These are phyloP conservation scores for Aspergillus aculeatinus DNA, from an alignment of 2,329 filamentous ascomycete genomes.

Conservation along the genomic window DNA sequence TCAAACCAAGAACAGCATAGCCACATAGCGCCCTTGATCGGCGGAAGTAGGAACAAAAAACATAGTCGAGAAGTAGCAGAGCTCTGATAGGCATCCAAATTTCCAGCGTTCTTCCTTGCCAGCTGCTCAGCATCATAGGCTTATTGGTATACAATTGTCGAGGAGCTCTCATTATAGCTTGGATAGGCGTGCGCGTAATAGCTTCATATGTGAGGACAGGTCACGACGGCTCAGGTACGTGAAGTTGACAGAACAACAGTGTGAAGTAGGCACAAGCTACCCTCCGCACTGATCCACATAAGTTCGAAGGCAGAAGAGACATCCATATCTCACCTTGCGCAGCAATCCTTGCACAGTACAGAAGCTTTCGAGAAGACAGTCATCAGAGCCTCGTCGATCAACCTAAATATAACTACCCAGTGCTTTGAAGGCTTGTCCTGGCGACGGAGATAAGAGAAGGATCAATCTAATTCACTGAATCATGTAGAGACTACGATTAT, in stretches of 20 bases:
- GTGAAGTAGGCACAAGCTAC: too few relatives aligned
- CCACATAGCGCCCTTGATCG: neutral
- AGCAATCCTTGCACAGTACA: neutral
- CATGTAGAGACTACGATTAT: too few relatives aligned
- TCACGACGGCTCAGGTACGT: neutral
- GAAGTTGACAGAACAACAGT: too few relatives aligned
- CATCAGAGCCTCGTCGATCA: neutral
- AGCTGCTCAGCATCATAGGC: neutral
- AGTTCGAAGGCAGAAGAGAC: too few relatives aligned
- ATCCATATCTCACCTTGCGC: neutral
- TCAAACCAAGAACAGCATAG: neutral
- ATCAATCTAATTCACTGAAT: neutral
- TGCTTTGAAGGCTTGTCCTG: neutral
- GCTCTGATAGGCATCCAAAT: conserved; percentile 3
- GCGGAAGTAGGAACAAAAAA: neutral
- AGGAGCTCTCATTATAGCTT: neutral
- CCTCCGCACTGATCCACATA: too few relatives aligned
- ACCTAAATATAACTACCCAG: neutral
- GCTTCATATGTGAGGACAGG: neutral
- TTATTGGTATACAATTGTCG: neutral
- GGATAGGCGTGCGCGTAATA: neutral
- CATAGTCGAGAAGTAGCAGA: neutral
- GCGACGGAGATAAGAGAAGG: neutral
- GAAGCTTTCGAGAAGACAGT: neutral
- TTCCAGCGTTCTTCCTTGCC: conserved; percentile 2